Evolutionary conservation across 2,329 filamentous ascomycete genomes (phyloP).

Genomic region (Colletotrichum sp.): DNA sequence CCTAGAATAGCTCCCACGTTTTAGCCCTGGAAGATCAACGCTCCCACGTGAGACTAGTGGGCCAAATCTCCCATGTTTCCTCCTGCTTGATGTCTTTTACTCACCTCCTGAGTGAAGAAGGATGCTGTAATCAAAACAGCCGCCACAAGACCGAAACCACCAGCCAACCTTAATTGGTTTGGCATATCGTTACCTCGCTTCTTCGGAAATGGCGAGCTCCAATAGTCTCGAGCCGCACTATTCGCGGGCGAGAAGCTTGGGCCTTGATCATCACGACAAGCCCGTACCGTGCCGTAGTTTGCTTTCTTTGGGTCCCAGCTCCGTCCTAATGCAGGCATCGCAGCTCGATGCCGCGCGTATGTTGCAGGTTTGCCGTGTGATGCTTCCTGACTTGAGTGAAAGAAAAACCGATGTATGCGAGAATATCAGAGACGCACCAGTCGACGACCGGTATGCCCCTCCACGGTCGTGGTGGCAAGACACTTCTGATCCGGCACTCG

Average conservation of each 20-base stretch:
- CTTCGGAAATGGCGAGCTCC: not conserved
- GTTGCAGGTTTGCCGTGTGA: not conserved
- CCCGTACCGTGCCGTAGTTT: not conserved
- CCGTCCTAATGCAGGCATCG: not conserved
- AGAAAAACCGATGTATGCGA: not conserved
- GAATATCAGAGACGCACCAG: not conserved
- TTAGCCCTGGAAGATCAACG: not conserved
- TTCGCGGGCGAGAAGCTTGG: not conserved
- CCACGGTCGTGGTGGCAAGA: not conserved
- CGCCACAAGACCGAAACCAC: not conserved
- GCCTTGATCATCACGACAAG: not conserved
- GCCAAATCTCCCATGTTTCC: not conserved
- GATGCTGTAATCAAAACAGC: not conserved
- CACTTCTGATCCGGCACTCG: not conserved
- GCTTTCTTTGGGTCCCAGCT: not conserved
- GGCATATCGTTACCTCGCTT: not conserved
- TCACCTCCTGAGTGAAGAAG: not conserved
- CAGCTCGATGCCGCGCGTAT: not conserved
- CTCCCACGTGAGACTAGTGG: conserved; percentile 1
- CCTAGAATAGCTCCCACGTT: conserved; percentile 8
- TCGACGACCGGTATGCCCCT: not conserved
- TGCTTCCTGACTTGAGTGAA: not conserved
- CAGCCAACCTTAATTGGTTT: not conserved
- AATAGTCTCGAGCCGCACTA: not conserved
- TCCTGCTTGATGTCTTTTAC: not conserved